Evolutionary conservation across 2,329 filamentous ascomycete genomes (phyloP), one percentile per base, ranked within the genome.

Genomic region (Penicillium olsonii): DNA sequence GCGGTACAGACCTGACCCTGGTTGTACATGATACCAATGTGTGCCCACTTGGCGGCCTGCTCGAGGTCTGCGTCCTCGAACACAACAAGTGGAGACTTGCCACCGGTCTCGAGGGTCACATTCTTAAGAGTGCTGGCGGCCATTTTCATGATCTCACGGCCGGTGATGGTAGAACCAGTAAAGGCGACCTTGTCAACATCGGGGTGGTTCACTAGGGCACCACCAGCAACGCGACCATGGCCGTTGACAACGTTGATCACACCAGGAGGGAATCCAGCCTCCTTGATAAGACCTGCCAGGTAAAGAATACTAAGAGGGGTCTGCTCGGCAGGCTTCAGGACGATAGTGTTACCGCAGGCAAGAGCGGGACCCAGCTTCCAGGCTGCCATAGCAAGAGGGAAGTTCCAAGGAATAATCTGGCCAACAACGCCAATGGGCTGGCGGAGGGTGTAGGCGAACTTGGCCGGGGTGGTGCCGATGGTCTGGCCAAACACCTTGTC

Each of bases 401-500:
- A 92, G 78, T 92, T 92, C 88, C 88, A 92, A 55, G 89, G 89
- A 64, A 94, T 92, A 67, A 92, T 92, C 72, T 94, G 89, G 66
- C 86, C 90, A 71, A 89, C 91, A 52, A 91, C 87, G 71, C 87
- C 87, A 57, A 85, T 77, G 9, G 90, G 88, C 80, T 95, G 89
- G 60, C 84, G 83, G 65, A 82, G 78, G 57, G 88, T 91, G 78
- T 94, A 95, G 77, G 89, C 87, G 77, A 95, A 90, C 72, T 86
- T 90, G 59, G 88, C 85, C 14, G 60, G 60, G 2, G 61, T 64
- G 48, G 67, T 68, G 50, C 57, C 52, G 37, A 94, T 85, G 48
- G 90, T 90, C 79, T 92, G 90, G 73, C 91, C 90, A 73, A 85
- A 81, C 59, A 94, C 86, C 84, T 95, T 96, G 80, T 96, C 91